phyloP scores from a whole-genome alignment of 169 alveolate genomes.

The Besnoitia besnoiti region DNA sequence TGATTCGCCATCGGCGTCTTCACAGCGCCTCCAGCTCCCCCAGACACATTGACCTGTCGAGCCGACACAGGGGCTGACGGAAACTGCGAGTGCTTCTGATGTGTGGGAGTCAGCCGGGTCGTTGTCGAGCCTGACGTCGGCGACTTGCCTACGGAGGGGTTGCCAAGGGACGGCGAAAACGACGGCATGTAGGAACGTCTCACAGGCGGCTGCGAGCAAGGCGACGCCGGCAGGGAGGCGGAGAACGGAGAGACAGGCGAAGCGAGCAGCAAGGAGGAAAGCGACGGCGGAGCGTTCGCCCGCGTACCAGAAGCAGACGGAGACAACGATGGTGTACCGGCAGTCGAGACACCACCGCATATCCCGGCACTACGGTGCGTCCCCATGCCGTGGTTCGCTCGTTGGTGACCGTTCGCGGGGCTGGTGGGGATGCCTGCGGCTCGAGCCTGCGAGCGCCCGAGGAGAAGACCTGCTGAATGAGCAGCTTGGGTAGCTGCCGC shows the following conservation, averaged over 20 bases:
- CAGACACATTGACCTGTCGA: background rate
- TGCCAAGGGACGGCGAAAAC: background rate
- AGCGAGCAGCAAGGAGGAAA: background rate
- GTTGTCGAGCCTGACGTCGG: background rate
- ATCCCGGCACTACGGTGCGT: background rate
- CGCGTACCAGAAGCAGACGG: background rate
- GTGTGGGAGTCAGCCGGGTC: background rate
- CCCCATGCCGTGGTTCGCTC: background rate
- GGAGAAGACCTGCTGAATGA: conserved; percentile 1
- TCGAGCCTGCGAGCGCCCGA: background rate
- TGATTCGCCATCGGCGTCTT: background rate
- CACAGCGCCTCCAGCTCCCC: background rate
- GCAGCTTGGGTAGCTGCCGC: conserved; percentile 31
- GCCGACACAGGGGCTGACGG: background rate
- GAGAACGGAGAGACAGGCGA: background rate
- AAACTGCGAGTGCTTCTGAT: background rate
- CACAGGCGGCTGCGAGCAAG: background rate
- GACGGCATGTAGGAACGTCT: background rate
- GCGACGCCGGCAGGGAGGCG: background rate
- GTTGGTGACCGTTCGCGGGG: background rate
- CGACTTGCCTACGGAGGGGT: background rate
- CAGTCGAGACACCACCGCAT: background rate
- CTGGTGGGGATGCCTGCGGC: background rate
- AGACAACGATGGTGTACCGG: no score
- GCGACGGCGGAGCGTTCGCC: conserved; percentile 21